These are phyloP conservation scores for Leptodontidium sp. DNA, from an alignment of 2,329 filamentous ascomycete species.

Conservation along the genomic window DNA sequence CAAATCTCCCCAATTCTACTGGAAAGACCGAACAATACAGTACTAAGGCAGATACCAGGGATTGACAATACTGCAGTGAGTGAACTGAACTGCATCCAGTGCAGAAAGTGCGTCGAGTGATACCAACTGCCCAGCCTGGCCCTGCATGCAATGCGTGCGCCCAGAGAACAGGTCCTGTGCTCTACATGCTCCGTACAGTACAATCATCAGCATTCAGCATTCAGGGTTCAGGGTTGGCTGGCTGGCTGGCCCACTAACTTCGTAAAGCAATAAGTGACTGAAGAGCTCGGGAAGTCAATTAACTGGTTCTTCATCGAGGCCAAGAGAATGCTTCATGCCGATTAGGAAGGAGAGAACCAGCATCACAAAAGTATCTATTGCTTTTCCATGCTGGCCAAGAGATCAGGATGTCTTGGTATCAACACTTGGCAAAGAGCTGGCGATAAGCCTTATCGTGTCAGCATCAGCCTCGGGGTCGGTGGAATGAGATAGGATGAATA, in stretches of 20 bases:
- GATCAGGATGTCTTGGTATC: slow-evolving; percentile 7
- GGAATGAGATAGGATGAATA: neutral
- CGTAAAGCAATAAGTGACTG: no score
- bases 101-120: neutral
- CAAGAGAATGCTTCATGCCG: slow-evolving; percentile 5
- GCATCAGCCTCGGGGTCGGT: neutral
- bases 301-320: neutral
- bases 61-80: neutral
- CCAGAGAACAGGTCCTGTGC: no score
- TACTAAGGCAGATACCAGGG: neutral
- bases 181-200: no score
- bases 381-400: neutral
- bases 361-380: neutral
- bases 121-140: neutral
- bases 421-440: neutral
- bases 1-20: slow-evolving; percentile 1
- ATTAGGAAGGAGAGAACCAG: slow-evolving; percentile 6
- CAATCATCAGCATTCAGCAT: no score
- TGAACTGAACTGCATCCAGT: no score
- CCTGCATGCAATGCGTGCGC: no score
- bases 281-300: neutral
- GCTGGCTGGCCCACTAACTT: no score
- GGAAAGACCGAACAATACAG: neutral
- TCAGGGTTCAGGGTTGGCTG: no score
- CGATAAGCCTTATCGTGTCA: slow-evolving; percentile 11